These are phyloP conservation scores for Boletus reticuloceps DNA, from an alignment of 768 basidiomycete genomes.

Conservation along the genomic window DNA sequence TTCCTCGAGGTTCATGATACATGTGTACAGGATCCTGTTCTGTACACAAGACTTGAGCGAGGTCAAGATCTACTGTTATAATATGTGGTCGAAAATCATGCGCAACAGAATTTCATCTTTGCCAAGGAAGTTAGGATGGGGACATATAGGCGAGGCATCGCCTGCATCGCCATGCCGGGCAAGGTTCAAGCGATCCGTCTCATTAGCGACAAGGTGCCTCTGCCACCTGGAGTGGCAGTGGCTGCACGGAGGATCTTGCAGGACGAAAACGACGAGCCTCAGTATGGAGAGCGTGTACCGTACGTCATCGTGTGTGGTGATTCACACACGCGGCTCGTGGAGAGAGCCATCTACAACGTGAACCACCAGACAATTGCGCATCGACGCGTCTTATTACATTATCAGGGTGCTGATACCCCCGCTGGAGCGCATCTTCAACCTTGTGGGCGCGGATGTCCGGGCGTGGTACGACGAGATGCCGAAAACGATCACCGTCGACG, in stretches of 20 bases:
- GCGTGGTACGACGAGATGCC: too few species aligned
- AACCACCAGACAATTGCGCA: conserved; percentile 52
- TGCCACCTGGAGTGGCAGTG: conserved; percentile 90
- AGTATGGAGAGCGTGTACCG: conserved; percentile 91
- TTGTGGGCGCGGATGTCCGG: too few species aligned
- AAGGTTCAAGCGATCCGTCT: neutral
- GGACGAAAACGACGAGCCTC: conserved; percentile 81
- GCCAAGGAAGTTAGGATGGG: conserved; percentile 94
- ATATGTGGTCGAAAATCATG: conserved; percentile 81
- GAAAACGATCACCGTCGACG: too few species aligned
- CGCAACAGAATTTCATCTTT: conserved; percentile 86
- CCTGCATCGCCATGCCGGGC: neutral
- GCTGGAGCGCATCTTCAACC: conserved; percentile 86
- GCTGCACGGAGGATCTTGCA: conserved; percentile 70
- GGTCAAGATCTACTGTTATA: conserved; percentile 85
- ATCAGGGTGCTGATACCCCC: conserved; percentile 84
- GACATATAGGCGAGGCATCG: conserved; percentile 68
- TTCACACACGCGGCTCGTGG: conserved; percentile 62
- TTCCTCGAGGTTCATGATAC: neutral
- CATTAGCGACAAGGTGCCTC: conserved; percentile 73
- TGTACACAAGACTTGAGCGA: conserved; percentile 84
- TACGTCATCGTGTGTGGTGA: conserved; percentile 79
- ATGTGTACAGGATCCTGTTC: conserved; percentile 76
- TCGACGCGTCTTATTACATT: conserved; percentile 93
- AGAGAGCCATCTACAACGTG: conserved; percentile 46